Conservation (phyloP, 345 rosid genomes). For the Camelina neglecta region DNA sequence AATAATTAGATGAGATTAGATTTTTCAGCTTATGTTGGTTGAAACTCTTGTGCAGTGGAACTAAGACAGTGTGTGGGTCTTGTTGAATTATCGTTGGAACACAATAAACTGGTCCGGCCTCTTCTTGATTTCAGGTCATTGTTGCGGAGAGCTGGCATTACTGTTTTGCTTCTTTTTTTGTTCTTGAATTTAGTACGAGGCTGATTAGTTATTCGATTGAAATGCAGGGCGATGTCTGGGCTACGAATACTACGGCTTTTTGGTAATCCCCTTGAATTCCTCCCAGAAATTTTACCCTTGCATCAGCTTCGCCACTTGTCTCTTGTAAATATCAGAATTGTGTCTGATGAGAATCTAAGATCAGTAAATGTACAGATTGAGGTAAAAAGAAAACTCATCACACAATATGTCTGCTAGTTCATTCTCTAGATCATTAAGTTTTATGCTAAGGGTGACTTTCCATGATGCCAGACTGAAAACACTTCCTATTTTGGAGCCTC, state of each 20-base stretch:
- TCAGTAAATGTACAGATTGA: constrained; percentile 88
- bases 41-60: constrained; percentile 67
- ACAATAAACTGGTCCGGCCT: constrained; percentile 94
- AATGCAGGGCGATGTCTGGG: constrained; percentile 90
- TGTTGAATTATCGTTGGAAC: constrained; percentile 89
- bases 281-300: constrained; percentile 93
- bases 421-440: constrained; percentile 21
- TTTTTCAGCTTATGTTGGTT: constrained; percentile 30
- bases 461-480: constrained; percentile 78
- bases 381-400: constrained; percentile 49
- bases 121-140: constrained; percentile 99
- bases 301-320: constrained; percentile 91
- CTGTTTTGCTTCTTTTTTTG: constrained; percentile 31
- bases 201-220: constrained; percentile 53
- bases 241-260: constrained; percentile 83
- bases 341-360: constrained; percentile 90
- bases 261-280: constrained; percentile 97
- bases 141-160: constrained; percentile 28
- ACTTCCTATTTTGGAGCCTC: constrained; percentile 94
- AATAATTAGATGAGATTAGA: neutral
- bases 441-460: constrained; percentile 31
- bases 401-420: neutral
- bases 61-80: constrained; percentile 84
- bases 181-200: constrained; percentile 25
- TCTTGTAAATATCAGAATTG: constrained; percentile 89